These are phyloP conservation scores for Ormosia semicastrata DNA, from an alignment of 306 rosid species.

Conservation along the genomic window DNA sequence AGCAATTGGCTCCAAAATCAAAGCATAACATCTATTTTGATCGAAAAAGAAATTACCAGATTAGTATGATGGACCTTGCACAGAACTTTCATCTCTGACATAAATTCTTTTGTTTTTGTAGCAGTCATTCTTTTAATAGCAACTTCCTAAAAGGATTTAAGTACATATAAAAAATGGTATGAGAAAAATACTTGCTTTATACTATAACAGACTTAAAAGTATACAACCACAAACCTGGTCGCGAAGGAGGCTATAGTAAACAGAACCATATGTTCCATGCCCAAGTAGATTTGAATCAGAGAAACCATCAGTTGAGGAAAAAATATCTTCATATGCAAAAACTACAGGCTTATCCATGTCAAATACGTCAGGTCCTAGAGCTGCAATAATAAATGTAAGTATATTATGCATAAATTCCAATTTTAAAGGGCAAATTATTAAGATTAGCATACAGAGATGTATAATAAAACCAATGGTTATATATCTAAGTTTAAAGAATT, in stretches of 20 bases:
- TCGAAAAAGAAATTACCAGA: constrained; percentile 59
- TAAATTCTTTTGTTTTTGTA: constrained; percentile 86
- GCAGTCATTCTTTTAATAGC: constrained; percentile 97
- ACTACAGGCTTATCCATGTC: constrained; percentile 83
- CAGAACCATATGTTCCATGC: constrained; percentile 95
- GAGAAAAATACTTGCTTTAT: constrained; percentile 9
- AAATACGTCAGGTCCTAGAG: constrained; percentile 61
- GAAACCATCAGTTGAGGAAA: constrained; percentile 73
- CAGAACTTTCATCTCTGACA: constrained; percentile 87
- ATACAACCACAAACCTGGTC: constrained; percentile 69
- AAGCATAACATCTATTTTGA: constrained; percentile 9
- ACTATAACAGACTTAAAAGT: not conserved
- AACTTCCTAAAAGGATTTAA: constrained; percentile 71
- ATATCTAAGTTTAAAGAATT: not conserved
- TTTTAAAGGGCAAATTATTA: constrained; percentile 16
- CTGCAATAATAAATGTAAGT: constrained; percentile 45
- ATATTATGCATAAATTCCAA: not conserved
- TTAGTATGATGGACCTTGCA: constrained; percentile 97
- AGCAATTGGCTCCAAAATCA: constrained; percentile 32
- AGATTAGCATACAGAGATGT: not conserved
- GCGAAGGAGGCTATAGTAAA: constrained; percentile 70
- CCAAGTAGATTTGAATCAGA: constrained; percentile 91
- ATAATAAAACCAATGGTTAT: not conserved
- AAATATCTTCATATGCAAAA: constrained; percentile 77
- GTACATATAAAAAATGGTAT: constrained; percentile 17